Conservation (phyloP, 176 grass and related monocot species). For the Panicum miliaceum region DNA sequence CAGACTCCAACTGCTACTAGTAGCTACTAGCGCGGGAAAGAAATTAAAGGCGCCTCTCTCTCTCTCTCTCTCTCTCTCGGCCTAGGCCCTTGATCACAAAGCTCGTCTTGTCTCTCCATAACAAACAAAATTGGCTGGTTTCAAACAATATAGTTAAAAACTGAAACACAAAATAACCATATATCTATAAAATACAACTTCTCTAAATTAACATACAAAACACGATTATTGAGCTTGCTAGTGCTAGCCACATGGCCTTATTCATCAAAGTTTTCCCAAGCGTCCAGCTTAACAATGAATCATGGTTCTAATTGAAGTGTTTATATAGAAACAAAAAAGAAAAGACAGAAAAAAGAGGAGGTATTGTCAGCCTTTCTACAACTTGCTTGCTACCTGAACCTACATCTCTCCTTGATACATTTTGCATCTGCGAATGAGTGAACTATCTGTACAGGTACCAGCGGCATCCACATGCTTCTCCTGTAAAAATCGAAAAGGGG, state of each 20-base stretch:
- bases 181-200: no score
- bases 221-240: no score
- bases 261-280: neutral
- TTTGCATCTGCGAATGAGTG: constrained; percentile 41
- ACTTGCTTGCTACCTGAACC: constrained; percentile 16
- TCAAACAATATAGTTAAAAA: no score
- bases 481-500: constrained; percentile 47
- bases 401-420: constrained; percentile 40
- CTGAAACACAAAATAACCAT: no score
- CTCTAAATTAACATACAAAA: no score
- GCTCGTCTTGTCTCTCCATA: no score
- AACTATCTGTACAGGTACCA: constrained; percentile 56
- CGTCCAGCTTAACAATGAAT: neutral
- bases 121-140: no score
- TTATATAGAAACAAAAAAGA: neutral
- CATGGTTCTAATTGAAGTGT: neutral
- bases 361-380: neutral
- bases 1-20: no score
- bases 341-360: neutral
- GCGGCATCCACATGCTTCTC: constrained; percentile 52
- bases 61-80: no score
- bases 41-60: no score
- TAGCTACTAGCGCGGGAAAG: no score
- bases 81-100: no score
- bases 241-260: neutral